These are phyloP conservation scores for Kappamyces sp. DNA, from an alignment of 192 early-diverging fungal genomes.

Conservation along the genomic window DNA sequence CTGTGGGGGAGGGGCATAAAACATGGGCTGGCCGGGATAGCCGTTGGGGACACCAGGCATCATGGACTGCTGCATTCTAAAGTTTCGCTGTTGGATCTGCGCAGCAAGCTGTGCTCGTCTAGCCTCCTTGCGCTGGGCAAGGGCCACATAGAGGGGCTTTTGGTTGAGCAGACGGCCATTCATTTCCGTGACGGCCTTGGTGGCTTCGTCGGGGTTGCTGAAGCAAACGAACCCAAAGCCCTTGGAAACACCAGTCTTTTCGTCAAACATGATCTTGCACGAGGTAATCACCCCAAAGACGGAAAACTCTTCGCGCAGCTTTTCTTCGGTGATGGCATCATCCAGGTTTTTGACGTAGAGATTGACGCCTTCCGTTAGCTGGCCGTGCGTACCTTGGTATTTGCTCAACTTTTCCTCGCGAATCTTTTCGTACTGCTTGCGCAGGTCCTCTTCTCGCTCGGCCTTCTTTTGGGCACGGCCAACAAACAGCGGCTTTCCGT, in stretches of 20 bases:
- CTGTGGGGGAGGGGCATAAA: conserved; percentile 47
- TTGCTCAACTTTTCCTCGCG: conserved; percentile 94
- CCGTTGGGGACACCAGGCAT: conserved; percentile 40
- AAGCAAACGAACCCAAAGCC: conserved; percentile 99
- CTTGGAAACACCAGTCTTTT: conserved; percentile 71
- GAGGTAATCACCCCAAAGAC: conserved; percentile 94
- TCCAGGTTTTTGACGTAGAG: conserved; percentile 99
- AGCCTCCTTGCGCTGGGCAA: conserved; percentile 97
- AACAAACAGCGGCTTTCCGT: conserved; percentile 90
- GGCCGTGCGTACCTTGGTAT: conserved; percentile 63
- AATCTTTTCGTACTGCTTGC: conserved; percentile 90
- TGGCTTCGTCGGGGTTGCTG: conserved; percentile 97
- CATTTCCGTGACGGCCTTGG: conserved; percentile 98
- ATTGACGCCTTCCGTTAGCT: conserved; percentile 67
- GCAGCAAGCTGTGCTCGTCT: conserved; percentile 94
- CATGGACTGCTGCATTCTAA: conserved; percentile 70
- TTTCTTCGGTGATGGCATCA: conserved; percentile 93
- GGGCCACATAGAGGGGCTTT: conserved; percentile 98
- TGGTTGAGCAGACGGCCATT: conserved; percentile 88
- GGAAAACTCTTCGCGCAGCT: conserved; percentile 91
- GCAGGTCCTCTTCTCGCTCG: conserved; percentile 95
- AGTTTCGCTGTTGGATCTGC: conserved; percentile 84
- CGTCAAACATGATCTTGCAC: conserved; percentile 97
- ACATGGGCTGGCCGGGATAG: conserved; percentile 54
- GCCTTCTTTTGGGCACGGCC: conserved; percentile 97